These are phyloP conservation scores for Euptelea pleiosperma DNA, from an alignment of 164 flowering plant species.

Conservation along the genomic window DNA sequence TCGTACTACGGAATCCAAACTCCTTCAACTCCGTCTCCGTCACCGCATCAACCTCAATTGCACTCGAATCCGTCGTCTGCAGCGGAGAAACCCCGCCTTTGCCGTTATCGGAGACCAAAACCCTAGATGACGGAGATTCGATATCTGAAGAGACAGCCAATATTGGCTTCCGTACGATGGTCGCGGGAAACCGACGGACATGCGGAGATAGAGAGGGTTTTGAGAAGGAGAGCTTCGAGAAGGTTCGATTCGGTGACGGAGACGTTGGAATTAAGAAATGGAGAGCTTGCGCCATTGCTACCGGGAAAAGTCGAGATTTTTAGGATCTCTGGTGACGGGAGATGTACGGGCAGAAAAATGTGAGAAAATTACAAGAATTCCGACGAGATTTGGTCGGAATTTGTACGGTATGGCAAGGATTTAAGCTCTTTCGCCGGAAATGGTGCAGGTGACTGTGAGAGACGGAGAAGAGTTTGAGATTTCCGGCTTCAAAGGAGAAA, in stretches of 20 bases:
- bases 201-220: background rate
- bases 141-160: constrained; percentile 23
- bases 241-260: constrained; percentile 7
- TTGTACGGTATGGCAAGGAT: too few relatives aligned
- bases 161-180: constrained; percentile 1
- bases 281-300: constrained; percentile 31
- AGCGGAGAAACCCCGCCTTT: background rate
- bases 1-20: constrained; percentile 37
- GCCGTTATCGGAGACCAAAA: constrained; percentile 23
- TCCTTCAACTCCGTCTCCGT: constrained; percentile 35
- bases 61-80: constrained; percentile 11
- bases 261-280: constrained; percentile 15
- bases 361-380: background rate
- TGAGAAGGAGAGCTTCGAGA: constrained; percentile 12
- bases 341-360: background rate
- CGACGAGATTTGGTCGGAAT: background rate
- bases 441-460: too few relatives aligned
- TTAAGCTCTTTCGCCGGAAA: too few relatives aligned
- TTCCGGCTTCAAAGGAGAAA: background rate
- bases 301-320: background rate
- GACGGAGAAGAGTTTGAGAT: background rate
- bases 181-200: background rate
- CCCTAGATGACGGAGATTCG: constrained; percentile 6
- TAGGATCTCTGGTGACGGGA: background rate
- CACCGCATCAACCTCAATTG: constrained; percentile 36